A percentile compares a stretch with the other conserved stretches of the same genome.
These are phyloP conservation scores for Leishmania amazonensis DNA, from an alignment of 208 protist genomes.

Conservation along the genomic window DNA sequence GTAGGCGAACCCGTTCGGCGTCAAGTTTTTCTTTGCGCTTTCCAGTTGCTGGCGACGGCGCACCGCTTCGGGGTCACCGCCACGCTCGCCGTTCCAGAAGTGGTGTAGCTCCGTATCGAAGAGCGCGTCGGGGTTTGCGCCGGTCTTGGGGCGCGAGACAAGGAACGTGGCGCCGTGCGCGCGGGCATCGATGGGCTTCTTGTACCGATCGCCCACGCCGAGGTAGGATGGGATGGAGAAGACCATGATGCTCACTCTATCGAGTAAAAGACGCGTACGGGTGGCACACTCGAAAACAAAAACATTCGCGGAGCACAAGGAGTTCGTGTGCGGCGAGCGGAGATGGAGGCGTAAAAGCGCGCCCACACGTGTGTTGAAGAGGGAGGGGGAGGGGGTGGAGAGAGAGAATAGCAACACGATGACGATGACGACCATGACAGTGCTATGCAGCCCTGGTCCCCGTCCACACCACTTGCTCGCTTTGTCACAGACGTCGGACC, in stretches of 20 bases:
- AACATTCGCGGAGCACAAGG: not conserved
- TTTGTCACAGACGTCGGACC: not conserved
- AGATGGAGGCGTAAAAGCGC: too few relatives aligned
- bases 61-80: conserved; percentile 59
- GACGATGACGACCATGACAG: not conserved
- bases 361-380: not conserved
- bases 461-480: not conserved
- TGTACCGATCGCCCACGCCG: conserved; percentile 68
- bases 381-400: not conserved
- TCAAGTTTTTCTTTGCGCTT: conserved; percentile 72
- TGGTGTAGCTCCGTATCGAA: conserved; percentile 84
- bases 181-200: conserved; percentile 66
- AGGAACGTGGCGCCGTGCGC: conserved; percentile 71
- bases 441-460: too few relatives aligned
- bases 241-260: conserved; percentile 53
- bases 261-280: not conserved
- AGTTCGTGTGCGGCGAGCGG: not conserved
- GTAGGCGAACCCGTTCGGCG: conserved; percentile 79
- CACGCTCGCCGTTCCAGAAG: conserved; percentile 88
- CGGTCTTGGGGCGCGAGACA: conserved; percentile 73
- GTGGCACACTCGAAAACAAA: not conserved
- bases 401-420: not conserved
- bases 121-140: conserved; percentile 78
- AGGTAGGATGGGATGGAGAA: conserved; percentile 92
- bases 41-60: conserved; percentile 53